A percentile compares a stretch with the other conserved stretches of the same genome.
phyloP scores from a whole-genome alignment of 306 rosid species.

The Phaseolus lunatus region DNA sequence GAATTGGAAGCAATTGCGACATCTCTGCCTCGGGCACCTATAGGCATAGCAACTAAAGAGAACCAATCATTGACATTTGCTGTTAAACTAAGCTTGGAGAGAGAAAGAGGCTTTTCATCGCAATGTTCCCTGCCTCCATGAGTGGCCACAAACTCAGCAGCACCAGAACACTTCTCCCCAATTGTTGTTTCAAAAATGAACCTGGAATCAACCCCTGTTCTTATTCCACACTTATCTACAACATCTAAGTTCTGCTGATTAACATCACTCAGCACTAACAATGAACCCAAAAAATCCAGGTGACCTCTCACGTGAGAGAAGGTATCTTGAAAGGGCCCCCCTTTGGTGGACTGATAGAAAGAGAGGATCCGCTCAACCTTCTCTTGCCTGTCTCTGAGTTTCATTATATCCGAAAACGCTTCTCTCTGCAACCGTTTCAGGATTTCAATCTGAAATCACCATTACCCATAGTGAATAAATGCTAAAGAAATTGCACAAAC shows the following conservation, averaged over 20 bases:
- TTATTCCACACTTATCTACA: constrained; percentile 62
- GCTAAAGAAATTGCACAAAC: not conserved
- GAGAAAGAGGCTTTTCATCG: constrained; percentile 67
- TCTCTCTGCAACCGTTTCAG: constrained; percentile 91
- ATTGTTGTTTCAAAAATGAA: constrained; percentile 74
- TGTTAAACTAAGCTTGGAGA: constrained; percentile 65
- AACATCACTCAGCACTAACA: constrained; percentile 53
- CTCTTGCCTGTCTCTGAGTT: constrained; percentile 90
- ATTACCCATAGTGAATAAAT: constrained; percentile 10
- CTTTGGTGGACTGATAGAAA: constrained; percentile 68
- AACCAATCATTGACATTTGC: constrained; percentile 68
- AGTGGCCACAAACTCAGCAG: constrained; percentile 72
- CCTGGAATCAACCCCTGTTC: constrained; percentile 73
- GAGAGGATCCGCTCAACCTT: constrained; percentile 79
- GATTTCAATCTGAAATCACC: constrained; percentile 72
- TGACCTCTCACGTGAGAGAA: constrained; percentile 71
- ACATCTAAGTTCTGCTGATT: constrained; percentile 55
- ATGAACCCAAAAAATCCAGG: constrained; percentile 72
- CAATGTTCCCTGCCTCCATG: constrained; percentile 50
- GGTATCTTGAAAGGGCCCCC: constrained; percentile 76
- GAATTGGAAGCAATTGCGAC: constrained; percentile 63
- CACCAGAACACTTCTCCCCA: constrained; percentile 60
- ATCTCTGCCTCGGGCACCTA: constrained; percentile 92
- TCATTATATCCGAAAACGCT: constrained; percentile 87
- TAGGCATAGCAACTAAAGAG: constrained; percentile 67